Conservation (phyloP, 2,329 filamentous ascomycete species). For the Rhynchosporium graminicola region DNA sequence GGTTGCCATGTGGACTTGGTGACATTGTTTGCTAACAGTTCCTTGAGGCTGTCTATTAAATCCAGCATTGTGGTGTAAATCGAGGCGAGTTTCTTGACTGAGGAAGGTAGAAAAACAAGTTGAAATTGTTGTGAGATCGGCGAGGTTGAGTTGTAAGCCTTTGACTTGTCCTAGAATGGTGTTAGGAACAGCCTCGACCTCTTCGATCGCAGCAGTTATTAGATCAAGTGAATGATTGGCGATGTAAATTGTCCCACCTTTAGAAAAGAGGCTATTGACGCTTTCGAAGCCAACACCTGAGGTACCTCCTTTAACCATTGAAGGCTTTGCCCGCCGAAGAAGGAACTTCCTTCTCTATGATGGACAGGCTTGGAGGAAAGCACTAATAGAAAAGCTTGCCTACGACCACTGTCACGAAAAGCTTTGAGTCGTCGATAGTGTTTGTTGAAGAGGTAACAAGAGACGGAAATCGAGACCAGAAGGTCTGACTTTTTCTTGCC, state of each 20-base stretch:
- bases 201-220: slow-evolving; percentile 33
- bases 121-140: slow-evolving; percentile 43
- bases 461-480: not conserved
- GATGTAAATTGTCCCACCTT: slow-evolving; percentile 47
- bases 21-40: slow-evolving; percentile 38
- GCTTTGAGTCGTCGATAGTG: not conserved
- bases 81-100: slow-evolving; percentile 40
- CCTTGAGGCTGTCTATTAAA: slow-evolving; percentile 39
- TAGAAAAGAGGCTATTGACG: slow-evolving; percentile 43
- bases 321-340: slow-evolving; percentile 44
- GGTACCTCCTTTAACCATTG: slow-evolving; percentile 45
- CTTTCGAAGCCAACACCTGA: slow-evolving; percentile 43
- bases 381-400: slow-evolving; percentile 24
- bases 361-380: slow-evolving; percentile 42
- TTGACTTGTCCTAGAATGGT: slow-evolving; percentile 38
- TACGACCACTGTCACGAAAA: slow-evolving; percentile 4
- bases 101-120: slow-evolving; percentile 41
- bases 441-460: not conserved
- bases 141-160: slow-evolving; percentile 43
- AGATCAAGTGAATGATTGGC: slow-evolving; percentile 44
- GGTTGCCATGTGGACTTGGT: slow-evolving; percentile 42
- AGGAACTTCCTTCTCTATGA: slow-evolving; percentile 45
- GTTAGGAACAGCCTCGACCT: slow-evolving; percentile 42
- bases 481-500: too few relatives aligned
- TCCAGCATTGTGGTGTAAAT: slow-evolving; percentile 46